Evolutionary conservation across 1,284 basidiomycete genomes (phyloP).

Genomic region (Ganoderma lucidum): DNA sequence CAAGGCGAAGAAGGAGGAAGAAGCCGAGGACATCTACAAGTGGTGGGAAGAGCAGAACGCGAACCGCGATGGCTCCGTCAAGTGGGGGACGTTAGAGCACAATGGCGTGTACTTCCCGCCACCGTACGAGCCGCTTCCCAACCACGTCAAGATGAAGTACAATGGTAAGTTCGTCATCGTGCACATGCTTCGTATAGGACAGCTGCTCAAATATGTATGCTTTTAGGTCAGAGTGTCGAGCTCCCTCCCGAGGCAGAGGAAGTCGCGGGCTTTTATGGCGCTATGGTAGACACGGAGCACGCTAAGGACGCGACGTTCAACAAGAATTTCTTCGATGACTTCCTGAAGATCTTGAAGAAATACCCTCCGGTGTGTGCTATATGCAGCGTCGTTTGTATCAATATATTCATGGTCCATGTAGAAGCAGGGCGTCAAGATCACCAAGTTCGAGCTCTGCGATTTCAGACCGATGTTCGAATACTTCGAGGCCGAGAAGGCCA

Average conservation of each 20-base stretch:
- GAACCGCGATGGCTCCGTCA: conserved; percentile 78
- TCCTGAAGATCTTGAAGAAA: conserved; percentile 79
- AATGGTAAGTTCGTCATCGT: conserved; percentile 66
- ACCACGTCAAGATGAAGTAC: conserved; percentile 94
- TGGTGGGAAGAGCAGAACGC: conserved; percentile 85
- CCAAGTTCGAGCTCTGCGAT: conserved; percentile 85
- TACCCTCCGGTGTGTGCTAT: conserved; percentile 82
- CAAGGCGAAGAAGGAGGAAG: conserved; percentile 68
- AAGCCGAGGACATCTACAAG: conserved; percentile 74
- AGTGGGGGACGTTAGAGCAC: conserved; percentile 96
- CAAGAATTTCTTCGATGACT: conserved; percentile 97
- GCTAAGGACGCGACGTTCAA: conserved; percentile 91
- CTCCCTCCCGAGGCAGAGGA: conserved; percentile 93
- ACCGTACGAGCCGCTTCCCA: conserved; percentile 89
- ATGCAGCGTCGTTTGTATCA: not conserved
- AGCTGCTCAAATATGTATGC: not conserved
- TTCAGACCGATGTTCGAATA: conserved; percentile 96
- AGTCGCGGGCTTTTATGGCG: conserved; percentile 96
- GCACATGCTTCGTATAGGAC: not conserved
- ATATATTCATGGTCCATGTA: conserved; percentile 38
- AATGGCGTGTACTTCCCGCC: conserved; percentile 97
- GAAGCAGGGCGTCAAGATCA: conserved; percentile 82
- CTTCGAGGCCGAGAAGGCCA: conserved; percentile 91
- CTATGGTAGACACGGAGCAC: conserved; percentile 94
- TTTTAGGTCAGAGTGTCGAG: conserved; percentile 77